A percentile compares a stretch with the other conserved stretches of the same genome.
Evolutionary conservation across 192 early-diverging fungal species (phyloP).

Genomic region (Chytriomyces sp.): DNA sequence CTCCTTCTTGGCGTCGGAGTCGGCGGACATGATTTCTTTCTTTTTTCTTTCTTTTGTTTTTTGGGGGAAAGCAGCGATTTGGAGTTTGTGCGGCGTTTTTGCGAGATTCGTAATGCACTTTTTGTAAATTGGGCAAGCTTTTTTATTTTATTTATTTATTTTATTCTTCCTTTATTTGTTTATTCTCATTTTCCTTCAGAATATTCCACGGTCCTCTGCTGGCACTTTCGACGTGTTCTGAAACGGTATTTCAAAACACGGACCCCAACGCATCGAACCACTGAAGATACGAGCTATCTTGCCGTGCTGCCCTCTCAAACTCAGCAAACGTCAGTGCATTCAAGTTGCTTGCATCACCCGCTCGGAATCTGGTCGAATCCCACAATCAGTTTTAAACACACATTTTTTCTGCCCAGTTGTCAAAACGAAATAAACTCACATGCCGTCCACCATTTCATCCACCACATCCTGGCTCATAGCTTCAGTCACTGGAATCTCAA

Average conservation of each 20-base stretch:
- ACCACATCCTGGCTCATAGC: slow-evolving; percentile 89
- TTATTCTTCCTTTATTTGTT: no score
- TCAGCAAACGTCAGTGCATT: slow-evolving; percentile 71
- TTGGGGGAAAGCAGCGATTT: no score
- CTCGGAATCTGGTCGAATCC: slow-evolving; percentile 53
- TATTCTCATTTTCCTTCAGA: no score
- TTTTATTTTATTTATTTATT: no score
- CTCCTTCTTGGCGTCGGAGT: neutral
- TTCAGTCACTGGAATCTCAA: slow-evolving; percentile 82
- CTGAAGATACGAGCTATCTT: slow-evolving; percentile 77
- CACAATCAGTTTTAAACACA: slow-evolving; percentile 52
- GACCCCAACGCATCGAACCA: slow-evolving; percentile 89
- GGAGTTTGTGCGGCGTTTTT: no score
- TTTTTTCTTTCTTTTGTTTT: no score
- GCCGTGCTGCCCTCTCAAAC: slow-evolving; percentile 76
- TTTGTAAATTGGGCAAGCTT: neutral
- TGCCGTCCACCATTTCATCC: slow-evolving; percentile 88
- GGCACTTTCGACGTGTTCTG: no score
- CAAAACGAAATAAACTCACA: slow-evolving; percentile 34
- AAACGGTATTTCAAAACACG: slow-evolving; percentile 62
- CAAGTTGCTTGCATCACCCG: slow-evolving; percentile 40
- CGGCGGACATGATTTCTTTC: neutral
- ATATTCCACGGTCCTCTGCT: no score
- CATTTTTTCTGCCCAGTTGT: no score
- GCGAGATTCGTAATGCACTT: neutral